A percentile compares a stretch with the other conserved stretches of the same genome.
Evolutionary conservation across 208 protist genomes (phyloP).

Genomic region (Zelonia costaricensis): DNA sequence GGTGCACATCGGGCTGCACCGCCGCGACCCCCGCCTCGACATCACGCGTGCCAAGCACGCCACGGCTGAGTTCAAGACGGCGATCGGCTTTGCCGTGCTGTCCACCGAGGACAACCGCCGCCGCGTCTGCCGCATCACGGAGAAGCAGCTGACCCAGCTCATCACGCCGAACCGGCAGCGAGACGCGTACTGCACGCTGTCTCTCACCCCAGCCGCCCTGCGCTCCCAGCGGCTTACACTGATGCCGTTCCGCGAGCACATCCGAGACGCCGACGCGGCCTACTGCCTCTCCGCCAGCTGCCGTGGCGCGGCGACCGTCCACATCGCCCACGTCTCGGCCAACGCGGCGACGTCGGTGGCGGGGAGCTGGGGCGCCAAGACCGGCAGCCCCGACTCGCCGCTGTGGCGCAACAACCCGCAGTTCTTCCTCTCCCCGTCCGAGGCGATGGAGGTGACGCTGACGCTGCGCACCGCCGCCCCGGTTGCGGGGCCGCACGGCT

Average conservation of each 20-base stretch:
- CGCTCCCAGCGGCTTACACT: conserved; percentile 27
- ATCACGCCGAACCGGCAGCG: conserved; percentile 18
- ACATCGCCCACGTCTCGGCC: conserved; percentile 30
- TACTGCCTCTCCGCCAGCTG: conserved; percentile 43
- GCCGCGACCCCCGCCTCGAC: conserved; percentile 64
- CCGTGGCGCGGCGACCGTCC: conserved; percentile 25
- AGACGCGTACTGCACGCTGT: conserved; percentile 36
- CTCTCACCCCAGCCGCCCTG: conserved; percentile 1
- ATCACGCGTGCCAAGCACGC: conserved; percentile 53
- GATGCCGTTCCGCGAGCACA: conserved; percentile 44
- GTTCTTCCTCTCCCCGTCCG: conserved; percentile 77
- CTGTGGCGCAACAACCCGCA: conserved; percentile 89
- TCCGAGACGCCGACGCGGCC: conserved; percentile 23
- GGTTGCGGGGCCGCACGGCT: conserved; percentile 45
- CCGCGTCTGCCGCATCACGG: conserved; percentile 38
- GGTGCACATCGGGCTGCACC: conserved; percentile 72
- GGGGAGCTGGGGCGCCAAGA: conserved; percentile 56
- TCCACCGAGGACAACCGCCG: conserved; percentile 54
- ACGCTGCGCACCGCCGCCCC: conserved; percentile 24
- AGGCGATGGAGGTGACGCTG: conserved; percentile 67
- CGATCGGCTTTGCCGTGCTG: conserved; percentile 66
- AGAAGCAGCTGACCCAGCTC: conserved; percentile 36
- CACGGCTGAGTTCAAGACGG: conserved; percentile 45
- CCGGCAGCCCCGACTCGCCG: conserved; percentile 45
- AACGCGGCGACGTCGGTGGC: conserved; percentile 35